Evolutionary conservation across 805 yeast species (phyloP).

Genomic region (Metschnikowia kofuensis): DNA sequence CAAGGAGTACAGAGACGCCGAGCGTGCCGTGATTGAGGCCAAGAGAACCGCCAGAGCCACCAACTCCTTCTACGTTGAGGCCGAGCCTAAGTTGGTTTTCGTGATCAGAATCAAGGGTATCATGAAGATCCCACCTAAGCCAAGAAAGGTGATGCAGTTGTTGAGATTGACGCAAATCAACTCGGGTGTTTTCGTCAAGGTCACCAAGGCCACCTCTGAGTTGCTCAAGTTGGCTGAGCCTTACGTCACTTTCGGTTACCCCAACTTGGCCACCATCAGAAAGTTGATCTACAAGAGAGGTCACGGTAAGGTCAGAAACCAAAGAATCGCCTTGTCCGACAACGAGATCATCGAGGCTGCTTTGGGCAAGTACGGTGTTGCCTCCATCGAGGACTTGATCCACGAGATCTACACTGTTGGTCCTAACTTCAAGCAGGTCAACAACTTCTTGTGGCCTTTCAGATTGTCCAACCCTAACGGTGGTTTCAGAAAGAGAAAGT

Average conservation of each 20-base stretch:
- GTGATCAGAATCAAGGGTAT: conserved; percentile 99
- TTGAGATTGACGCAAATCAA: conserved; percentile 91
- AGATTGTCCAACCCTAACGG: conserved; percentile 94
- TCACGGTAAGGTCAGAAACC: conserved; percentile 95
- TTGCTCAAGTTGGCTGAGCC: conserved; percentile 92
- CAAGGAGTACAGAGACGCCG: conserved; percentile 90
- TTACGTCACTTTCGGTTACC: conserved; percentile 97
- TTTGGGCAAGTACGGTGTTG: conserved; percentile 91
- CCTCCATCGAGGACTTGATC: conserved; percentile 88
- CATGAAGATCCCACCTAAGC: conserved; percentile 97
- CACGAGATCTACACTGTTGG: conserved; percentile 96
- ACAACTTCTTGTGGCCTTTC: conserved; percentile 99
- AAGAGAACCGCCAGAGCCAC: conserved; percentile 92
- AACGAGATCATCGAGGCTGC: conserved; percentile 83
- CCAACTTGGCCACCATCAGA: conserved; percentile 87
- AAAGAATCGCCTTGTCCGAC: conserved; percentile 87
- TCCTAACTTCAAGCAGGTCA: conserved; percentile 97
- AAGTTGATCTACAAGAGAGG: conserved; percentile 97
- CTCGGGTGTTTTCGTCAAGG: conserved; percentile 92
- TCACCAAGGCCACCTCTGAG: conserved; percentile 94
- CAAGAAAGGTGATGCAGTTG: conserved; percentile 96
- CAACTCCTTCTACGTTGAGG: conserved; percentile 92
- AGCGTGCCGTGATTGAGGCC: conserved; percentile 81
- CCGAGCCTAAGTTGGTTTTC: conserved; percentile 91
- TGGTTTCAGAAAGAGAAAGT: conserved; percentile 98